Conservation (phyloP, 208 protist genomes). For the Crithidia expoeki region DNA sequence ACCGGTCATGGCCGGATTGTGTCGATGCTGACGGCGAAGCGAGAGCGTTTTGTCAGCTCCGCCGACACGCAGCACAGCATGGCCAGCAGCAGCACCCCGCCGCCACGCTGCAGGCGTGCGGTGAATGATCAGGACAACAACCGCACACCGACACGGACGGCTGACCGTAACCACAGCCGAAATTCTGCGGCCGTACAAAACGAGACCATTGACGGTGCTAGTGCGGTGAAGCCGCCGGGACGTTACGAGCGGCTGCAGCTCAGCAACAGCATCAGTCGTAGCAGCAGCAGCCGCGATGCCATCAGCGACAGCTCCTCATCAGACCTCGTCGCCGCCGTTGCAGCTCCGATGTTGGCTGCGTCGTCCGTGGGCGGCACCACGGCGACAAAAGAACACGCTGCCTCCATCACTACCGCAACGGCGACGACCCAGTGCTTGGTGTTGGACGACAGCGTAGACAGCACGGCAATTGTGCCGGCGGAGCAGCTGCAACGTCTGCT, state of each 20-base stretch:
- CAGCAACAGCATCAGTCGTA: conserved; percentile 12
- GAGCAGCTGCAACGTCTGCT: conserved; percentile 17
- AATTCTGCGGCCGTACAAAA: neutral
- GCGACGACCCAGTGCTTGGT: conserved; percentile 14
- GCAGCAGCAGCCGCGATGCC: conserved; percentile 18
- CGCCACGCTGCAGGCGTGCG: conserved; percentile 15
- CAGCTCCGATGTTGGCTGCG: neutral
- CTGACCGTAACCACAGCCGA: neutral
- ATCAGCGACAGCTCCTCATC: conserved; percentile 11
- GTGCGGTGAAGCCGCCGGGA: neutral
- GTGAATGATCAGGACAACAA: conserved; percentile 13
- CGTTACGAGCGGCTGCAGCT: conserved; percentile 4
- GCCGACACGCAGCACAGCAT: conserved; percentile 33
- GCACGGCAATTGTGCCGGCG: conserved; percentile 1
- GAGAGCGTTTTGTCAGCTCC: conserved; percentile 28
- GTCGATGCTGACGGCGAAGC: conserved; percentile 20
- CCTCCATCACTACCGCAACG: neutral
- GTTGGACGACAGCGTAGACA: conserved; percentile 17
- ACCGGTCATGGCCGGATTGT: conserved; percentile 4
- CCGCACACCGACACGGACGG: neutral
- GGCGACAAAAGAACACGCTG: neutral
- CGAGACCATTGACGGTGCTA: neutral
- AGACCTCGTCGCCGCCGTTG: conserved; percentile 1
- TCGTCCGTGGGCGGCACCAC: neutral
- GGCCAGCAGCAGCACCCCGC: conserved; percentile 22